phyloP scores from a whole-genome alignment of 1,284 basidiomycete species.

The Amylostereum chailletii region DNA sequence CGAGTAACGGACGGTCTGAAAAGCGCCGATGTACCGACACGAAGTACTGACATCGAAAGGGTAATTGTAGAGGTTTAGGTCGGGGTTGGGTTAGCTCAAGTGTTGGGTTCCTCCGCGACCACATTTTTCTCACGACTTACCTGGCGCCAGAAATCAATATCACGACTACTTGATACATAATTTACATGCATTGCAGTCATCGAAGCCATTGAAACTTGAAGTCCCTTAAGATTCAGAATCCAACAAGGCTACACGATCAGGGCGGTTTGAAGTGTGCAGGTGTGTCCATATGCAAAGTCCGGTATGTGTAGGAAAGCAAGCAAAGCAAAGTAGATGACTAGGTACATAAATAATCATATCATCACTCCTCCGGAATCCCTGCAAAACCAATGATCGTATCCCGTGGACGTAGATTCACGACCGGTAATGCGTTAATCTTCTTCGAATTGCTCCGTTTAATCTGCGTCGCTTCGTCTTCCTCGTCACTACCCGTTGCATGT shows the following conservation, averaged over 20 bases:
- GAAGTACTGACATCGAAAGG: background rate
- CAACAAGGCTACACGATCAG: too few relatives aligned
- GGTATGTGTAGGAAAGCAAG: too few relatives aligned
- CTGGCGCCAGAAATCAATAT: too few relatives aligned
- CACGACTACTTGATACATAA: too few relatives aligned
- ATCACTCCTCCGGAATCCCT: conserved; percentile 9
- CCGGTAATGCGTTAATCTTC: conserved; percentile 28
- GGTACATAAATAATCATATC: background rate
- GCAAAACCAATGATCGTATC: conserved; percentile 56
- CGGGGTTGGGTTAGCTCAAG: background rate
- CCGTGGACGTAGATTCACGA: conserved; percentile 50
- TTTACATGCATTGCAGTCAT: too few relatives aligned
- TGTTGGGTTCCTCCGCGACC: too few relatives aligned
- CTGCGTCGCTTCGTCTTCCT: conserved; percentile 38
- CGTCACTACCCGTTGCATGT: conserved; percentile 51
- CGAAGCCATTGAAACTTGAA: too few relatives aligned
- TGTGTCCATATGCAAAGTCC: too few relatives aligned
- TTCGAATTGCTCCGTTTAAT: conserved; percentile 24
- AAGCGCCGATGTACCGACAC: background rate
- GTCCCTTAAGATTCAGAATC: too few relatives aligned
- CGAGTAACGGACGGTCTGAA: background rate
- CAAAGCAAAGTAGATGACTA: too few relatives aligned
- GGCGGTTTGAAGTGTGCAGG: too few relatives aligned
- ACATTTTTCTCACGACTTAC: too few relatives aligned
- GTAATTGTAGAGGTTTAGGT: background rate